Base-by-base conservation (phyloP, 2,329 filamentous ascomycete genomes). In the Ophiobolus disseminans region DNA sequence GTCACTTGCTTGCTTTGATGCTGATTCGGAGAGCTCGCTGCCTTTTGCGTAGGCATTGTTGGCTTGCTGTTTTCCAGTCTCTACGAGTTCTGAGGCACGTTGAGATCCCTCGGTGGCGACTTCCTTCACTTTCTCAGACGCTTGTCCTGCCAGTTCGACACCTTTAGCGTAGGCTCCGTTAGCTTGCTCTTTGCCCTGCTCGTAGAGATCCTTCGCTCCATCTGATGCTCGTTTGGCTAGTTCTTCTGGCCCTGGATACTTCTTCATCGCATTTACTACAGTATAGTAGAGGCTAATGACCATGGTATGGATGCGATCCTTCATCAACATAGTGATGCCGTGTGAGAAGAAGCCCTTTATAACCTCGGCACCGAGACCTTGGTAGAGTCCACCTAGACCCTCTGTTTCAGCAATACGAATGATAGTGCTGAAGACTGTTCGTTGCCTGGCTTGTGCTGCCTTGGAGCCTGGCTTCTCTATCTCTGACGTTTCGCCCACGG, bases 311-410 rank as follows among this genome's bases (percentile, higher is more conserved):
- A 94, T 82, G 4, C 83, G 76, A 46, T 93, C 89, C 73, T 96
- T 96, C 49, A 89, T 85, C 44, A 93, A 76, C 89, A 96, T 96
- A 1, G 91, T 93, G 41, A 91, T 82, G 0, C 91, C 91, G 63
- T 96, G 91, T 17, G 85, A 86, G 63, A 96, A 86, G 75, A 96
- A 95, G 0, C 89, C 88, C 63, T 91, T 92, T 7, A 92, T 73
- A 3, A 96, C 79, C 72, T 95, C 90, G 4, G 86, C 89, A 11
- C 80, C 80, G 0, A 96, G 76, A 4, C 91, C 91, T 39, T 88
- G 84, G 66, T 95, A 96, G 7, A 96, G 74, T 0, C 86, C 87
- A 3, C 69, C 67, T 0, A 86, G 51, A 0, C 91, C 91, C 64
- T 96, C 89, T 0, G 76, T 79, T 36, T 78, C 80, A 23, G 76